Conservation (phyloP, 805 yeast genomes). For the Candida morakotiae region DNA sequence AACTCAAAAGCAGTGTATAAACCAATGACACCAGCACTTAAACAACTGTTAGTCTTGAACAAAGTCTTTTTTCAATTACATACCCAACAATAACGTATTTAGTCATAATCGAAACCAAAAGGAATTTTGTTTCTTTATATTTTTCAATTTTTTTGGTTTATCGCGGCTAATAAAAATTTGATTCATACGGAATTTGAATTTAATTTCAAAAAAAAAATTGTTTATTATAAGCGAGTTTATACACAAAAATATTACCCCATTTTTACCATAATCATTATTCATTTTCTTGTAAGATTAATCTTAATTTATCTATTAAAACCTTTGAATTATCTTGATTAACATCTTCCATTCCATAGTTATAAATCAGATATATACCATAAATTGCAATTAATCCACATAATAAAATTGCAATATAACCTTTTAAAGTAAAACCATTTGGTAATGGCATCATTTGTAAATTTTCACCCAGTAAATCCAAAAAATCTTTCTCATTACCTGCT, state of each 20-base stretch:
- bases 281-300: slow-evolving; percentile 26
- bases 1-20: slow-evolving; percentile 56
- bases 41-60: too few species aligned
- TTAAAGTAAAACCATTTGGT: slow-evolving; percentile 66
- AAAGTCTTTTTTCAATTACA: too few species aligned
- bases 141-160: too few species aligned
- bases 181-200: too few species aligned
- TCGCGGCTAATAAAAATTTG: too few species aligned
- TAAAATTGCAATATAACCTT: slow-evolving; percentile 63
- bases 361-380: slow-evolving; percentile 57
- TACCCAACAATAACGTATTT: slow-evolving; percentile 28
- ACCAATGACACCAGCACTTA: slow-evolving; percentile 64
- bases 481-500: slow-evolving; percentile 50
- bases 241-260: too few species aligned
- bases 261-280: too few species aligned
- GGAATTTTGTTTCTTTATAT: too few species aligned
- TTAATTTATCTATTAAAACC: slow-evolving; percentile 32
- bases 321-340: slow-evolving; percentile 46
- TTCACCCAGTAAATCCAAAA: slow-evolving; percentile 59
- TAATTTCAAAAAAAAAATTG: not conserved
- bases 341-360: slow-evolving; percentile 64
- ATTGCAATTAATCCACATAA: slow-evolving; percentile 54
- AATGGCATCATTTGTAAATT: slow-evolving; percentile 56
- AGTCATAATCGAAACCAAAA: too few species aligned
- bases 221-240: not conserved